Conservation (phyloP, 2,329 filamentous ascomycete species). For the Sphaceloma murrayae region DNA sequence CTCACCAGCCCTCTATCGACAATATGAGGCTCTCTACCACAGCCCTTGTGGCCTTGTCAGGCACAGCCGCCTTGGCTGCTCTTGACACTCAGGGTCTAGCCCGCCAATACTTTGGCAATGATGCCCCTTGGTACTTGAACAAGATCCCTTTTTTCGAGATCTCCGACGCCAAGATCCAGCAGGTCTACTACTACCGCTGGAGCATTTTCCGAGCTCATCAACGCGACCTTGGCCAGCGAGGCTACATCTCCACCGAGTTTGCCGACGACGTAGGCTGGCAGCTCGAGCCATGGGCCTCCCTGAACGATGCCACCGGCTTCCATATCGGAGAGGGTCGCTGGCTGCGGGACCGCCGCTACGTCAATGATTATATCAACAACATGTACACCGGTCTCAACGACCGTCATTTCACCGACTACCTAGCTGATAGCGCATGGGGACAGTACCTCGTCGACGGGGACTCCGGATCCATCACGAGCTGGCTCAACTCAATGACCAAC, state of each 20-base stretch:
- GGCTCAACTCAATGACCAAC: slow-evolving; percentile 31
- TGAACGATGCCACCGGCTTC: slow-evolving; percentile 39
- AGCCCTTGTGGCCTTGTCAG: background rate
- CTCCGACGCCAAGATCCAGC: slow-evolving; percentile 31
- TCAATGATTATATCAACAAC: slow-evolving; percentile 36
- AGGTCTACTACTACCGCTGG: slow-evolving; percentile 41
- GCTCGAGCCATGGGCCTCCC: slow-evolving; percentile 33
- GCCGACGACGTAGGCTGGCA: slow-evolving; percentile 38
- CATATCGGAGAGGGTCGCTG: slow-evolving; percentile 38
- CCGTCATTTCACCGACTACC: slow-evolving; percentile 37
- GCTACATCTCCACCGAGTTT: slow-evolving; percentile 39
- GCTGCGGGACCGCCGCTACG: slow-evolving; percentile 37
- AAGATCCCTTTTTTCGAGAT: slow-evolving; percentile 35
- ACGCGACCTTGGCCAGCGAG: slow-evolving; percentile 34
- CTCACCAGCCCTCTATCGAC: too few relatives aligned
- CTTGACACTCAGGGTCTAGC: slow-evolving; percentile 26
- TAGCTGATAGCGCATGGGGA: slow-evolving; percentile 34
- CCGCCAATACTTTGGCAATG: slow-evolving; percentile 33
- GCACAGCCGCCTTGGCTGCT: slow-evolving; percentile 6
- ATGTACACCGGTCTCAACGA: slow-evolving; percentile 34
- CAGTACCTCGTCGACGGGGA: slow-evolving; percentile 37
- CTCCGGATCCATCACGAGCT: slow-evolving; percentile 25
- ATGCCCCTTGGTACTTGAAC: slow-evolving; percentile 33
- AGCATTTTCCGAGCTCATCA: slow-evolving; percentile 37
- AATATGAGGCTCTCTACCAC: slow-evolving; percentile 6